These are phyloP conservation scores for Hirschfeldia incana DNA, from an alignment of 345 rosid species.

Conservation along the genomic window DNA sequence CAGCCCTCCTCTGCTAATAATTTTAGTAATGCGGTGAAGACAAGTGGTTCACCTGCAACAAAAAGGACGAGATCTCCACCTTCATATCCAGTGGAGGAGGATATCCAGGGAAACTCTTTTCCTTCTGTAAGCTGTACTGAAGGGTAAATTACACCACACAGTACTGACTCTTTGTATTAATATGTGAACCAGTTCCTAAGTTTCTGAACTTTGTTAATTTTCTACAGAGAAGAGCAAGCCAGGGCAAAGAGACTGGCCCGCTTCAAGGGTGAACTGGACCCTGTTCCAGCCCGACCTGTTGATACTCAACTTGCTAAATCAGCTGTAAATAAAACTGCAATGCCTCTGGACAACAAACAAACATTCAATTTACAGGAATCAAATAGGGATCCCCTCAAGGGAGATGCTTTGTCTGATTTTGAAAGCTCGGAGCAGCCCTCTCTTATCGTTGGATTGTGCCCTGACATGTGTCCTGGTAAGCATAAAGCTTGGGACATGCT, in stretches of 20 bases:
- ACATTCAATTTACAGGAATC: slow-evolving; percentile 40
- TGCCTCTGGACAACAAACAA: slow-evolving; percentile 42
- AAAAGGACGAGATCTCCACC: slow-evolving; percentile 80
- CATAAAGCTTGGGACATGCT: slow-evolving; percentile 28
- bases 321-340: slow-evolving; percentile 40
- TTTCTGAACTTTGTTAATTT: slow-evolving; percentile 20
- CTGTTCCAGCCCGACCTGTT: slow-evolving; percentile 41
- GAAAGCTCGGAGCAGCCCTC: slow-evolving; percentile 55
- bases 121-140: slow-evolving; percentile 54
- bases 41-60: slow-evolving; percentile 37
- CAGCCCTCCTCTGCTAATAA: slow-evolving; percentile 39
- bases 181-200: slow-evolving; percentile 10
- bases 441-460: slow-evolving; percentile 73
- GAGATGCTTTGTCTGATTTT: slow-evolving; percentile 45
- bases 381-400: slow-evolving; percentile 42
- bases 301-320: slow-evolving; percentile 45
- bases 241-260: slow-evolving; percentile 85
- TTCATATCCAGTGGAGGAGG: slow-evolving; percentile 45
- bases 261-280: slow-evolving; percentile 70
- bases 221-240: slow-evolving; percentile 74
- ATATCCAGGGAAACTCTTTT: slow-evolving; percentile 45
- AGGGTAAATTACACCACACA: slow-evolving; percentile 50
- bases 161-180: slow-evolving; percentile 12
- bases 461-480: slow-evolving; percentile 95
- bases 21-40: slow-evolving; percentile 36